Conservation (phyloP, 2,329 filamentous ascomycete genomes). For the Diatrype stigma region DNA sequence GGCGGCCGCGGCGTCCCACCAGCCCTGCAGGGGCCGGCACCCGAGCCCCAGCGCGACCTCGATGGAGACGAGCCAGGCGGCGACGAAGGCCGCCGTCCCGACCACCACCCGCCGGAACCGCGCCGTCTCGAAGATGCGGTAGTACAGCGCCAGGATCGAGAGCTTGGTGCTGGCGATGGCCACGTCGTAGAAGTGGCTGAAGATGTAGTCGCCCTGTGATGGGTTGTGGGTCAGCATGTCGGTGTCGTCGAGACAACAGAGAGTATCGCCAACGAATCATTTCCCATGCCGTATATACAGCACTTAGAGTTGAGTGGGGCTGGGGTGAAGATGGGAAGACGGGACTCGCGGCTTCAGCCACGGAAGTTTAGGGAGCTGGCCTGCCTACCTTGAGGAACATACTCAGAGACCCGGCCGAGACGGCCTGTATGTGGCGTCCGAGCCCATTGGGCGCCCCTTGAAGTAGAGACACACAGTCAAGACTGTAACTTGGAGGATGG, state of each 20-base stretch:
- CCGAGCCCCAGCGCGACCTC: constrained; percentile 20
- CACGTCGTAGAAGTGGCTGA: constrained; percentile 24
- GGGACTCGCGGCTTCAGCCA: too few species aligned
- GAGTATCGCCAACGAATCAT: too few species aligned
- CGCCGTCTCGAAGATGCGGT: constrained; percentile 18
- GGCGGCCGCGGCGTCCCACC: constrained; percentile 18
- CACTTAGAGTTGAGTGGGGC: too few species aligned
- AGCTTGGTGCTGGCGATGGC: constrained; percentile 25
- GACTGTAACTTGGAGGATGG: constrained; percentile 4
- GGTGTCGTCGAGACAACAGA: too few species aligned
- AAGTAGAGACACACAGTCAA: not conserved
- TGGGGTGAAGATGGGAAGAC: not conserved
- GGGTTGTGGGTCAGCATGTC: constrained; percentile 1
- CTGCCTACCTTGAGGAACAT: constrained; percentile 18
- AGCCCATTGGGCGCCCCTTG: constrained; percentile 19
- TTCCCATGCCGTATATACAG: too few species aligned
- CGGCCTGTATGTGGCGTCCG: constrained; percentile 19
- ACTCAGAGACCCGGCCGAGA: constrained; percentile 10
- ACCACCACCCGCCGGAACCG: constrained; percentile 12
- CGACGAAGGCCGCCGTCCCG: constrained; percentile 12
- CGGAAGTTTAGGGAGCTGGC: not conserved
- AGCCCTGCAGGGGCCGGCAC: constrained; percentile 21
- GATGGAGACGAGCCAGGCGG: constrained; percentile 20
- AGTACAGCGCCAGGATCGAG: constrained; percentile 23
- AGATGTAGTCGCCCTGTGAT: constrained; percentile 23